Conservation (phyloP, 148 eudicot genomes). For the Rhododendron williamsianum region DNA sequence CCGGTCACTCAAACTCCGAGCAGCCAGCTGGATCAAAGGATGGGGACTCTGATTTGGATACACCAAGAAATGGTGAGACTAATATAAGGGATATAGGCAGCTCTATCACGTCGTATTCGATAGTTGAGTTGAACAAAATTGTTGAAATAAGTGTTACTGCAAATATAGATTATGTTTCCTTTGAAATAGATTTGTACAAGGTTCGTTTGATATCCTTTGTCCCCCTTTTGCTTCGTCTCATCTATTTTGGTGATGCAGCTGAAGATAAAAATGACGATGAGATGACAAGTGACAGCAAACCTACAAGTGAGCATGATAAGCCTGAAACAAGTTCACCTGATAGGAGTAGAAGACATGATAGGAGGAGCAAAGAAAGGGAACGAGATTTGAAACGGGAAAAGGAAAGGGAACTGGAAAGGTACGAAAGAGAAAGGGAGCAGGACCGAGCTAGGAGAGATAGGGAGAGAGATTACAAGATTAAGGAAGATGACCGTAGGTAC, state of each 20-base stretch:
- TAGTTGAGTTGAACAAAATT: not conserved
- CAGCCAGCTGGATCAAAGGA: slow-evolving; percentile 59
- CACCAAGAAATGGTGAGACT: slow-evolving; percentile 46
- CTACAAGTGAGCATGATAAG: slow-evolving; percentile 41
- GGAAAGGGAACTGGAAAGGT: slow-evolving; percentile 90
- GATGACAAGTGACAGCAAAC: slow-evolving; percentile 52
- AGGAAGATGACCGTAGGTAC: slow-evolving; percentile 77
- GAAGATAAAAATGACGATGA: slow-evolving; percentile 79
- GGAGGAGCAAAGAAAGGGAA: slow-evolving; percentile 60
- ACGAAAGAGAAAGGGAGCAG: slow-evolving; percentile 90
- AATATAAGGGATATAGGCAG: not conserved
- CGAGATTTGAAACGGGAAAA: slow-evolving; percentile 67
- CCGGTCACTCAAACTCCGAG: slow-evolving; percentile 48
- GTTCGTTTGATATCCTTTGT: slow-evolving; percentile 1
- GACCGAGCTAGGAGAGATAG: slow-evolving; percentile 89
- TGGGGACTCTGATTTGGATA: slow-evolving; percentile 57
- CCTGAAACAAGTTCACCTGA: slow-evolving; percentile 81
- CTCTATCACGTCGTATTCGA: not conserved
- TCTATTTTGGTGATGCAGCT: slow-evolving; percentile 24
- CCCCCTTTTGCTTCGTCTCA: not conserved
- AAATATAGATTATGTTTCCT: not conserved
- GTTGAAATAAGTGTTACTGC: not conserved
- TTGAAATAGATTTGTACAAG: not conserved
- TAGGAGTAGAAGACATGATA: slow-evolving; percentile 65
- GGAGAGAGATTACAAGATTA: slow-evolving; percentile 71